phyloP scores from a whole-genome alignment of 805 yeast genomes.

The Hanseniaspora lindneri region DNA sequence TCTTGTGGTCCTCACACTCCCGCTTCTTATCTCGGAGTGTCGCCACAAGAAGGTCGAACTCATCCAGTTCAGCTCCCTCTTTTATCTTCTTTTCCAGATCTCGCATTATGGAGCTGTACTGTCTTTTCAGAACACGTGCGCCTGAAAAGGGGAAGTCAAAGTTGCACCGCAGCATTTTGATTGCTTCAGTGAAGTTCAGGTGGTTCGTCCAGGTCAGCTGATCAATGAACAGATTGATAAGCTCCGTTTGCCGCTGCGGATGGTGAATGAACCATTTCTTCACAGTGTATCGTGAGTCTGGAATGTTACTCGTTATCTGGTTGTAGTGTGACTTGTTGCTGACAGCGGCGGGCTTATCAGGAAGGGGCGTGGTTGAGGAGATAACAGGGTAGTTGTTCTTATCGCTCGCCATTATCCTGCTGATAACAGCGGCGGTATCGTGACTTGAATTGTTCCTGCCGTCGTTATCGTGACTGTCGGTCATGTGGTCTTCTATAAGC shows the following conservation, averaged over 20 bases:
- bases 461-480: not conserved
- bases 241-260: conserved; percentile 11
- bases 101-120: conserved; percentile 2
- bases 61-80: not conserved
- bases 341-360: not conserved
- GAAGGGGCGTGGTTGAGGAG: no score
- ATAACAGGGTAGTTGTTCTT: not conserved
- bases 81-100: conserved; percentile 9
- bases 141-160: conserved; percentile 15
- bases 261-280: conserved; percentile 14
- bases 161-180: conserved; percentile 14
- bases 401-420: no score
- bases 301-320: not conserved
- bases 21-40: conserved; percentile 10
- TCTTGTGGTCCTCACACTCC: conserved; percentile 11
- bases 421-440: not conserved
- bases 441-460: not conserved
- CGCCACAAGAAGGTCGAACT: conserved; percentile 5
- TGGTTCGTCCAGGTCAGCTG: conserved; percentile 17
- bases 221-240: conserved; percentile 15
- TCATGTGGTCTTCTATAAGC: no score
- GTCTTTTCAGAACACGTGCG: conserved; percentile 12
- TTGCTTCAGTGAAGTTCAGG: conserved; percentile 16
- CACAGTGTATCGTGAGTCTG: conserved; percentile 13
- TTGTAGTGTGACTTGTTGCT: not conserved